These are phyloP conservation scores for Verticillium dahliae DNA, from an alignment of 2,329 filamentous ascomycete species.

Conservation along the genomic window DNA sequence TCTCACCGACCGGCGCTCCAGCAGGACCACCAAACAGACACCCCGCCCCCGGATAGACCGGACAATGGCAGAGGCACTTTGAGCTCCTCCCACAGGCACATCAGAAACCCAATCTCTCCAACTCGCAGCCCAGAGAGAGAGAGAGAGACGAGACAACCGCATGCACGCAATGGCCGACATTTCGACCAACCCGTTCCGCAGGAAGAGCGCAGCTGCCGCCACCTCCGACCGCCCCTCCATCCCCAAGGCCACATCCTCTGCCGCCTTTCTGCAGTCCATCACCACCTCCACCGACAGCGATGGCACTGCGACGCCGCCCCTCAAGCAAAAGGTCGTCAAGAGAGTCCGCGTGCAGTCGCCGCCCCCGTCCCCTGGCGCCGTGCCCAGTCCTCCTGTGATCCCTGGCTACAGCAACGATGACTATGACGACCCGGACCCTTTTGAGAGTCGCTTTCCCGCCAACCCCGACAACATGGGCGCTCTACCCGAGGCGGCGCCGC, in stretches of 20 bases:
- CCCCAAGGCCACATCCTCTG: constrained; percentile 16
- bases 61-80: constrained; percentile 3
- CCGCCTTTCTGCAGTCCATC: constrained; percentile 19
- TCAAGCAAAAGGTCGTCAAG: constrained; percentile 50
- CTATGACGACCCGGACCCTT: constrained; percentile 5
- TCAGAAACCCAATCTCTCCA: neutral
- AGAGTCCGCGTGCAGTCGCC: constrained; percentile 63
- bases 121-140: neutral
- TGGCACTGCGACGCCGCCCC: constrained; percentile 10
- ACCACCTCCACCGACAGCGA: constrained; percentile 17
- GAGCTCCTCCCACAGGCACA: neutral
- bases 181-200: constrained; percentile 48
- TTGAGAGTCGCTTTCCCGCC: constrained; percentile 10
- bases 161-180: constrained; percentile 25
- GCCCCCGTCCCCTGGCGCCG: constrained; percentile 40
- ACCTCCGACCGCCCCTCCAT: constrained; percentile 7
- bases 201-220: constrained; percentile 22
- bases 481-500: constrained; percentile 8
- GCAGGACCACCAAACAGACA: neutral
- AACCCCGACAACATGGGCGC: constrained; percentile 5
- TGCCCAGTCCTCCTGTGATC: neutral
- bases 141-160: neutral
- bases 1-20: neutral
- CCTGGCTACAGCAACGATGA: constrained; percentile 25
- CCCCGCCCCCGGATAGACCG: constrained; percentile 4